phyloP scores from a whole-genome alignment of 1,284 basidiomycete genomes.

The Moesziomyces sp. region DNA sequence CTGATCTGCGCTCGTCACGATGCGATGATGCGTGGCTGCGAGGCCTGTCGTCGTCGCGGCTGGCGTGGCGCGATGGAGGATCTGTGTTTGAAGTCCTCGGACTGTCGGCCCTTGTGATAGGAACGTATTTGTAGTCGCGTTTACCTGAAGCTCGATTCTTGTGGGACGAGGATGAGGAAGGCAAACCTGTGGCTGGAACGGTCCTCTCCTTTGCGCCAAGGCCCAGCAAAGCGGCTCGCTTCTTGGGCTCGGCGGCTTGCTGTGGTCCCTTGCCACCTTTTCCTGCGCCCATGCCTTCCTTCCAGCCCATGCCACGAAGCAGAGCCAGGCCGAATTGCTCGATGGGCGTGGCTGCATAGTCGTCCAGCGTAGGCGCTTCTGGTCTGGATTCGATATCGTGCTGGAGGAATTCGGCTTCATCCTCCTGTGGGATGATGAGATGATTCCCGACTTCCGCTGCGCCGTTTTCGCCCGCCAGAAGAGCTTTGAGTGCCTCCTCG shows the following conservation, averaged over 20 bases:
- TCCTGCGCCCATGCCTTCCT: slow-evolving; percentile 78
- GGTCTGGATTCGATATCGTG: slow-evolving; percentile 60
- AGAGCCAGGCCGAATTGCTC: slow-evolving; percentile 93
- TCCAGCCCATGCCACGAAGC: slow-evolving; percentile 96
- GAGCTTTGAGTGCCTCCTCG: slow-evolving; percentile 45
- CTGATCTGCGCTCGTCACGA: slow-evolving; percentile 24
- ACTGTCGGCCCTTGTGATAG: slow-evolving; percentile 75
- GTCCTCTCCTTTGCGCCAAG: slow-evolving; percentile 63
- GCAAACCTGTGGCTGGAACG: slow-evolving; percentile 2
- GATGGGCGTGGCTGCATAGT: slow-evolving; percentile 90
- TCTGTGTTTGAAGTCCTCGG: slow-evolving; percentile 4
- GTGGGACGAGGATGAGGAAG: slow-evolving; percentile 69
- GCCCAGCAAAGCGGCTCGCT: slow-evolving; percentile 58
- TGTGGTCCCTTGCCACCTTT: slow-evolving; percentile 57
- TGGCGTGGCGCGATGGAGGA: slow-evolving; percentile 23
- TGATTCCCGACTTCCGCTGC: background rate
- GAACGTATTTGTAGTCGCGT: slow-evolving; percentile 79
- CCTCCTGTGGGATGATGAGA: slow-evolving; percentile 47
- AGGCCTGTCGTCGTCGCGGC: slow-evolving; percentile 6
- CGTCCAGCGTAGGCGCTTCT: slow-evolving; percentile 76
- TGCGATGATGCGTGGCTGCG: slow-evolving; percentile 14
- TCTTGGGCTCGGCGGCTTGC: slow-evolving; percentile 57
- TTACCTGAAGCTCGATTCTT: slow-evolving; percentile 63
- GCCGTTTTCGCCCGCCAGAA: slow-evolving; percentile 31
- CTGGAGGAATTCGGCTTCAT: slow-evolving; percentile 54